Conservation (phyloP, 148 eudicot genomes). For the Vaccinium corymbosum region DNA sequence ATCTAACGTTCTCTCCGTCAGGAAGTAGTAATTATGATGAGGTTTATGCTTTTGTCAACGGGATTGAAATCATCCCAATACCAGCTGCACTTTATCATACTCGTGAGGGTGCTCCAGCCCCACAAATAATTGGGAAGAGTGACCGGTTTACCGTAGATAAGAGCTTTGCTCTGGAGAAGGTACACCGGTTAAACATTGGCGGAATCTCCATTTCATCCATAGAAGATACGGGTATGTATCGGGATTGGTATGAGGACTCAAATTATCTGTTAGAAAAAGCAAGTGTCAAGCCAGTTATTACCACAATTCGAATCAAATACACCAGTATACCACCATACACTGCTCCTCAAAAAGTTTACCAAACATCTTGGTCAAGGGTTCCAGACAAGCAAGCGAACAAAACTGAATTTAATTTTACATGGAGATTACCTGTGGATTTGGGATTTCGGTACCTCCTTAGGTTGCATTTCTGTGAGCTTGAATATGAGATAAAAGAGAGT, state of each 20-base stretch:
- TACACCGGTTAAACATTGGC: too few species aligned
- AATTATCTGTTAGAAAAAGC: neutral
- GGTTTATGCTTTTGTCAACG: conserved; percentile 39
- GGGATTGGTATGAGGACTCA: conserved; percentile 25
- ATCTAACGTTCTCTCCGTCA: conserved; percentile 30
- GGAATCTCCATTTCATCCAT: too few species aligned
- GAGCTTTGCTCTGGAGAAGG: too few species aligned
- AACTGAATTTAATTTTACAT: neutral
- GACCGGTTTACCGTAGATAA: too few species aligned
- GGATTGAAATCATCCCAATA: conserved; percentile 15
- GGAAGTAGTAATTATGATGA: neutral
- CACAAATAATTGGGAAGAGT: too few species aligned
- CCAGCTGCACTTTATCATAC: too few species aligned
- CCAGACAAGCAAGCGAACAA: neutral
- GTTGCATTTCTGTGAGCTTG: conserved; percentile 40
- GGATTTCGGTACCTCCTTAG: conserved; percentile 42
- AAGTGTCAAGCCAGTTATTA: neutral
- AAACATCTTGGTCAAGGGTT: conserved; percentile 19
- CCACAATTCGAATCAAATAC: conserved; percentile 15
- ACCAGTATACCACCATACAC: conserved; percentile 3
- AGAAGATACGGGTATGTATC: conserved; percentile 23
- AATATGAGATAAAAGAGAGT: neutral
- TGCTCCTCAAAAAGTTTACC: conserved; percentile 23
- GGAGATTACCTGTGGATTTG: conserved; percentile 12
- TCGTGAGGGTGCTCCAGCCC: too few species aligned